phyloP scores from a whole-genome alignment of 257 asterid species.

The Solanum acaule region DNA sequence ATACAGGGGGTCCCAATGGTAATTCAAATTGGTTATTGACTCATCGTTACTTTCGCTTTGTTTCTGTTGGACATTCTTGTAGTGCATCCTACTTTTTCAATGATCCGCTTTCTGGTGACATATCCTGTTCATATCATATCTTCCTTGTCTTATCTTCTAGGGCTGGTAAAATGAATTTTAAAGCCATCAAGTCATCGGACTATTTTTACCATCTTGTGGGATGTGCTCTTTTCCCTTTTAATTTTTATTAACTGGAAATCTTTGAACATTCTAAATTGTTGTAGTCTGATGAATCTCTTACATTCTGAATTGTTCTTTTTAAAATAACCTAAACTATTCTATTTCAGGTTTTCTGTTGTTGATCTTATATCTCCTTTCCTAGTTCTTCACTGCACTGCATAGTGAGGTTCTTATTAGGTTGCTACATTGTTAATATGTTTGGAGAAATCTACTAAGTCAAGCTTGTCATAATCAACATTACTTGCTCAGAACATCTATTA shows the following conservation, averaged over 20 bases:
- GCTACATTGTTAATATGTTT: background rate
- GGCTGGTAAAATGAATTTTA: background rate
- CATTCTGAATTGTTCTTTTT: background rate
- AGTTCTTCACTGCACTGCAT: background rate
- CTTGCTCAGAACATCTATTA: background rate
- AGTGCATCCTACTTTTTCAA: background rate
- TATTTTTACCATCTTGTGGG: background rate
- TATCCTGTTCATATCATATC: background rate
- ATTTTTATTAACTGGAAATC: background rate
- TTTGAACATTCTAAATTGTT: background rate
- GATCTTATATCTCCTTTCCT: background rate
- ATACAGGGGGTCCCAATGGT: constrained; percentile 32
- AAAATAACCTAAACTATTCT: background rate
- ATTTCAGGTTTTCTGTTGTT: background rate
- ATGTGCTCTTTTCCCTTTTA: background rate
- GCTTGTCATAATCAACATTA: background rate
- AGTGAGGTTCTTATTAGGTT: background rate
- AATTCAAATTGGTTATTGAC: constrained; percentile 1
- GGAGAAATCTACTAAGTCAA: background rate
- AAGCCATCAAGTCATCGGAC: background rate
- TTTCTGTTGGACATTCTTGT: background rate
- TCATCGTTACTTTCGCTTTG: background rate
- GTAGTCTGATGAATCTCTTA: background rate
- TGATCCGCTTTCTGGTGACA: background rate
- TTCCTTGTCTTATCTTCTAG: background rate